Evolutionary conservation across 768 basidiomycete genomes (phyloP), one percentile per base, ranked within the genome.

Genomic region (Lentinula sp.): DNA sequence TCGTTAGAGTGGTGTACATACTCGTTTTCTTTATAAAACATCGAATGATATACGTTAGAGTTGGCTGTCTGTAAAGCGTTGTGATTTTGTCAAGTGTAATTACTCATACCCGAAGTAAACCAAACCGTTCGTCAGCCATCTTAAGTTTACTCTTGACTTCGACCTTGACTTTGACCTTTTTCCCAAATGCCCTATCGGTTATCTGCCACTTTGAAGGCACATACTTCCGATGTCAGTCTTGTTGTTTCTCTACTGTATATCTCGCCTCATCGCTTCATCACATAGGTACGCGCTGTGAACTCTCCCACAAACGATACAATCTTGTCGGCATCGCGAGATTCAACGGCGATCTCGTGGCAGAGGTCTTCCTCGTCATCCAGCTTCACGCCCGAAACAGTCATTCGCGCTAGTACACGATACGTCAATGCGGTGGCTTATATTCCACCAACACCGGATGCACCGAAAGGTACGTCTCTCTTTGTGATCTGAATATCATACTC

Each of bases 261-360:
- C 28, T 45, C 66, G 52, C 60, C 55, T 55, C 53, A 42, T 31
- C 7, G n/a, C 16, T 58, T 59, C 52, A 70, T 66, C 64, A 69
- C 63, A 40, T 69, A 96, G 93, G 94, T 96, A 65, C 88, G 93
- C 69, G 89, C 85, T 39, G 78, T 98, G 63, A 83, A 76, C 57
- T 85, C 91, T 48, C 91, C 93, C 39, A 84, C 84, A 32, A 78
- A 91, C 72, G 78, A 85, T 66, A 80, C 93, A 64, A 77, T 98
- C 64, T 80, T 98, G 63, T 97, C 95, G 21, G 91, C 89, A 62
- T 97, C 95, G 50, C 86, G 95, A 70, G 95, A 98, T 80, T 79
- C 90, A 15, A 92, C 93, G 45, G 91, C 93, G 65, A 92, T 95
- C 70, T 79, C 86, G 34, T 98, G 95, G 96, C 77, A 80, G 59